These are phyloP conservation scores for Scleroderma citrinum DNA, from an alignment of 768 basidiomycete genomes.

Conservation along the genomic window DNA sequence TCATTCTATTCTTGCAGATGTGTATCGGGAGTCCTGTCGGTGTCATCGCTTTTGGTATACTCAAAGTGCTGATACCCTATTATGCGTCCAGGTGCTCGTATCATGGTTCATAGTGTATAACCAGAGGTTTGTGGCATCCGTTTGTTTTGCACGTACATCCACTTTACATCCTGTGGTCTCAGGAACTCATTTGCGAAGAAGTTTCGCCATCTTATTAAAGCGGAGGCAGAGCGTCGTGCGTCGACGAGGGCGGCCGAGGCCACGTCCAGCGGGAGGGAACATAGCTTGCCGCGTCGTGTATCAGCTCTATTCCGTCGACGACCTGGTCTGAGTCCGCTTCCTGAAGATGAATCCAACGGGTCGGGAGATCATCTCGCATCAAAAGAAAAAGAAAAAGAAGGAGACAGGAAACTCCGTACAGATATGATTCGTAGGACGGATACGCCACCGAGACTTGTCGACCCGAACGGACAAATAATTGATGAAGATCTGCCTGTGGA, in stretches of 20 bases:
- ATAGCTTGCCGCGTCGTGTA: conserved; percentile 23
- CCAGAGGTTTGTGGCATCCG: conserved; percentile 46
- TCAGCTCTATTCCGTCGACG: conserved; percentile 27
- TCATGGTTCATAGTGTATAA: conserved; percentile 83
- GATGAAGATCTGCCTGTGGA: conserved; percentile 33
- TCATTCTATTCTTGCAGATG: conserved; percentile 72
- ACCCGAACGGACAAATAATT: conserved; percentile 70
- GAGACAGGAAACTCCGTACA: conserved; percentile 36
- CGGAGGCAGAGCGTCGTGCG: conserved; percentile 31
- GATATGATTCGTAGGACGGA: conserved; percentile 79
- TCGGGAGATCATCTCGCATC: conserved; percentile 9
- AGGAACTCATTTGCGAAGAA: conserved; percentile 69
- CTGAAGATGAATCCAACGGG: conserved; percentile 15
- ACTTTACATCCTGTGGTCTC: conserved; percentile 5
- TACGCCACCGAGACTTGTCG: conserved; percentile 57
- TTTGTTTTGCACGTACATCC: neutral
- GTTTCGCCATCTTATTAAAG: conserved; percentile 53
- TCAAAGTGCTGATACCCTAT: neutral
- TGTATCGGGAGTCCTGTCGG: conserved; percentile 67
- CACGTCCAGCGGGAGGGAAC: conserved; percentile 9
- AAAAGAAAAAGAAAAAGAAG: conserved; percentile 21
- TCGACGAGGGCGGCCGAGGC: conserved; percentile 17
- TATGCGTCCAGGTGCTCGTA: conserved; percentile 51
- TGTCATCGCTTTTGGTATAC: conserved; percentile 9
- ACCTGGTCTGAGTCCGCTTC: conserved; percentile 15